Evolutionary conservation across 2,329 filamentous ascomycete genomes (phyloP).

Genomic region (Cryoendolithus antarcticus): DNA sequence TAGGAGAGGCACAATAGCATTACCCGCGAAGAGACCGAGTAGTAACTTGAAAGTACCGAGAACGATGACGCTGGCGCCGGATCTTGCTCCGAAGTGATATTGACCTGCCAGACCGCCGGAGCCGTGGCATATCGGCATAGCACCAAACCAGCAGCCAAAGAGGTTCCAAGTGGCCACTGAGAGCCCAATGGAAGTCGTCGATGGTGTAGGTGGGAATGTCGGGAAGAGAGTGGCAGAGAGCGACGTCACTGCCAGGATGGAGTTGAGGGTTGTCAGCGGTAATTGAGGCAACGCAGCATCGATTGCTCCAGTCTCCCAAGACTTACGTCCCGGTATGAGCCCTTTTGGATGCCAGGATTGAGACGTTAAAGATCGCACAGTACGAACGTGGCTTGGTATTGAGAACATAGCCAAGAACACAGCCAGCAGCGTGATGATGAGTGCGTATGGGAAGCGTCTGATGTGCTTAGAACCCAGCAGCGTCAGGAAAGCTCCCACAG

Average conservation of each 20-base stretch:
- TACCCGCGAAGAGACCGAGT: constrained; percentile 63
- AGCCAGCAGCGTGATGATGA: constrained; percentile 58
- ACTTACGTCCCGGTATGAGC: constrained; percentile 31
- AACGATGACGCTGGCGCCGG: constrained; percentile 69
- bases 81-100: constrained; percentile 80
- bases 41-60: constrained; percentile 65
- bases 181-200: constrained; percentile 63
- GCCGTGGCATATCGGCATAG: constrained; percentile 92
- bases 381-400: constrained; percentile 1
- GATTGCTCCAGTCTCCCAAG: constrained; percentile 44
- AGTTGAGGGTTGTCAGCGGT: constrained; percentile 85
- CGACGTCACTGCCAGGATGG: constrained; percentile 74
- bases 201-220: constrained; percentile 39
- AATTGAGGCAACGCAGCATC: constrained; percentile 72
- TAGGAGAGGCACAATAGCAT: constrained; percentile 59
- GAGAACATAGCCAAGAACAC: constrained; percentile 44
- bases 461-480: constrained; percentile 56
- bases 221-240: constrained; percentile 69
- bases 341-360: constrained; percentile 47
- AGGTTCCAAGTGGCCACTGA: constrained; percentile 80
- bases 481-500: constrained; percentile 57
- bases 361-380: constrained; percentile 19
- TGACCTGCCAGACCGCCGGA: constrained; percentile 84
- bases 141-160: constrained; percentile 76
- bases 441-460: constrained; percentile 62